Evolutionary conservation across 441 rosid genomes (phyloP).

Genomic region (Raphanus hybrid): DNA sequence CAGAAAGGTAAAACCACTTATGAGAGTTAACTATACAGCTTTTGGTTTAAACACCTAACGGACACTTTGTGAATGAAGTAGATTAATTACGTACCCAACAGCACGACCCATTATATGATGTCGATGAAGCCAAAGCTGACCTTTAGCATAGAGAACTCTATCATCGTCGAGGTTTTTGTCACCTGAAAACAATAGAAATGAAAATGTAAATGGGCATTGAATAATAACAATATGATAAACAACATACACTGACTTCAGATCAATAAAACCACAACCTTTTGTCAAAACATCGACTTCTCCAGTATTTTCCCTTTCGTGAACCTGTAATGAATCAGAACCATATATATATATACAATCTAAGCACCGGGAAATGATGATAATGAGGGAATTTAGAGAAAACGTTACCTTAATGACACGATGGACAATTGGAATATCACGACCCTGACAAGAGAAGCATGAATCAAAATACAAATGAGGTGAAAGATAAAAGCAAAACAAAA

Average conservation of each 20-base stretch:
- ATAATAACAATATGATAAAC: neutral
- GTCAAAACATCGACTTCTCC: constrained; percentile 1
- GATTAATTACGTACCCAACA: constrained; percentile 62
- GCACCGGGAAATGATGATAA: neutral
- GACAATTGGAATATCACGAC: constrained; percentile 7
- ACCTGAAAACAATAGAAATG: constrained; percentile 49
- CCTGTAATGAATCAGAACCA: neutral
- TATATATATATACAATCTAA: neutral
- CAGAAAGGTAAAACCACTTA: neutral
- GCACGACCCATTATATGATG: constrained; percentile 96
- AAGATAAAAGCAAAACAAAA: neutral
- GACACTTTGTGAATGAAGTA: neutral
- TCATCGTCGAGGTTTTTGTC: constrained; percentile 86
- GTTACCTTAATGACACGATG: constrained; percentile 9
- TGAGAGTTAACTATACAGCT: neutral
- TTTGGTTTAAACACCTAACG: neutral
- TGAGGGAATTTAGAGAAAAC: neutral
- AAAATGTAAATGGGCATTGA: constrained; percentile 14
- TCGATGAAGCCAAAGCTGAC: constrained; percentile 91
- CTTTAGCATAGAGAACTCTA: constrained; percentile 84
- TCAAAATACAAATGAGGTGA: neutral
- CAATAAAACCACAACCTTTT: neutral
- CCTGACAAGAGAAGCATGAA: neutral
- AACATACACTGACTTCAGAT: constrained; percentile 6
- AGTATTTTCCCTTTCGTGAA: constrained; percentile 1